Conservation (phyloP, 2,329 filamentous ascomycete species). For the Verticillium albo-atrum region DNA sequence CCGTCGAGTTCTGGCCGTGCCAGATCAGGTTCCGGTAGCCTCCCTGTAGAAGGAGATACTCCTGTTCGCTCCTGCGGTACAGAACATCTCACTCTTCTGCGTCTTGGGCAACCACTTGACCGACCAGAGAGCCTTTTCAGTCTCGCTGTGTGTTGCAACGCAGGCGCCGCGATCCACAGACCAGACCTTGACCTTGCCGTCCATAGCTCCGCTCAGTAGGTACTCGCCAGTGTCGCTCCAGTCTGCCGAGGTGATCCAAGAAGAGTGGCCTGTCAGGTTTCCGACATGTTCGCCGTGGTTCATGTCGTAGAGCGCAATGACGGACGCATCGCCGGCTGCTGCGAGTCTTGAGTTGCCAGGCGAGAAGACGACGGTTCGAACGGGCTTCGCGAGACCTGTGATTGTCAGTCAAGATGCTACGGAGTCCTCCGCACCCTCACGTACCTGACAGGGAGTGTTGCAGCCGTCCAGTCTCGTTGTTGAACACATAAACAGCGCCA, state of each 20-base stretch:
- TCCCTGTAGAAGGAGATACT: constrained; percentile 81
- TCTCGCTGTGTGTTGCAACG: constrained; percentile 91
- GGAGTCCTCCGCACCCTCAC: background rate
- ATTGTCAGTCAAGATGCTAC: background rate
- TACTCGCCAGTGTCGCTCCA: constrained; percentile 95
- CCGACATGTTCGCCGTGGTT: constrained; percentile 88
- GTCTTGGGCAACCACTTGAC: constrained; percentile 80
- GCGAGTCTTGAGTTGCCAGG: constrained; percentile 80
- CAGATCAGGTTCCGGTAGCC: constrained; percentile 54
- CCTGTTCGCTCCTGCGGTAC: constrained; percentile 70
- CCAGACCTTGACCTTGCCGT: constrained; percentile 96
- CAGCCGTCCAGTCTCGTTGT: constrained; percentile 82
- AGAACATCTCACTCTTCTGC: constrained; percentile 66
- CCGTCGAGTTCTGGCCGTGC: background rate
- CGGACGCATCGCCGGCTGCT: constrained; percentile 80
- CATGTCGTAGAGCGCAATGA: constrained; percentile 91
- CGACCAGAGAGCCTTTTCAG: constrained; percentile 77
- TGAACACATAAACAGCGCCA: constrained; percentile 89
- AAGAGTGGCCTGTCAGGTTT: constrained; percentile 71
- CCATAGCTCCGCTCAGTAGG: constrained; percentile 80
- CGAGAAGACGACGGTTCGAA: constrained; percentile 83
- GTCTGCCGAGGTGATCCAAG: constrained; percentile 87
- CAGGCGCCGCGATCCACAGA: constrained; percentile 78
- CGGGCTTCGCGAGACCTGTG: constrained; percentile 76
- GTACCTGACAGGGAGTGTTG: constrained; percentile 78